Percentiles rank a stretch among this genome's conserved stretches.
Conservation (phyloP, 768 basidiomycete genomes). For the Termitomyces sp. region DNA sequence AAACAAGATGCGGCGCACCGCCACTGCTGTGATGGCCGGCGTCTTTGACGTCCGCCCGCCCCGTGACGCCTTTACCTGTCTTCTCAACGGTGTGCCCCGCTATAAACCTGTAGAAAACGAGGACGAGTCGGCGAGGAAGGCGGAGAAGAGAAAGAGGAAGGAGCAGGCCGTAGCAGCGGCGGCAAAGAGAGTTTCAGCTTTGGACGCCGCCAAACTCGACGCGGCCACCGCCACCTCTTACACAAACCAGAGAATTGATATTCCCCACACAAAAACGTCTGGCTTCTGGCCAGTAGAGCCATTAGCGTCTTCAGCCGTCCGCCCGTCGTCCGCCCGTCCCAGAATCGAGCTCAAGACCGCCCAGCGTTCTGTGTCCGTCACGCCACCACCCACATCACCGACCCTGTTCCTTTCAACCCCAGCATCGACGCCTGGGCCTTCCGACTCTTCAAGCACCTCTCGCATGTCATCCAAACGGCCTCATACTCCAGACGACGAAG, state of each 20-base stretch:
- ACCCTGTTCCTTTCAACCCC: slow-evolving; percentile 53
- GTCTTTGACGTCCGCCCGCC: slow-evolving; percentile 63
- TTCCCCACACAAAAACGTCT: slow-evolving; percentile 23
- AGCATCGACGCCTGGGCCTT: slow-evolving; percentile 72
- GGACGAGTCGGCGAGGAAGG: slow-evolving; percentile 47
- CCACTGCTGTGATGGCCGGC: slow-evolving; percentile 75
- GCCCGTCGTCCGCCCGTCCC: slow-evolving; percentile 39
- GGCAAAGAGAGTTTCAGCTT: slow-evolving; percentile 16
- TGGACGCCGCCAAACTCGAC: slow-evolving; percentile 23
- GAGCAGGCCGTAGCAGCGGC: slow-evolving; percentile 29
- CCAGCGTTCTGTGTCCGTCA: slow-evolving; percentile 71
- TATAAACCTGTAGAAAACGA: slow-evolving; percentile 63
- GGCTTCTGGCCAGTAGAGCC: slow-evolving; percentile 50
- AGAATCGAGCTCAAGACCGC: slow-evolving; percentile 68
- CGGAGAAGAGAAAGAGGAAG: slow-evolving; percentile 52
- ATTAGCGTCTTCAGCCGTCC: not conserved
- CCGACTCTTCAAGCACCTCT: slow-evolving; percentile 69
- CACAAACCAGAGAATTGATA: slow-evolving; percentile 27
- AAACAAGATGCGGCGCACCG: slow-evolving; percentile 55
- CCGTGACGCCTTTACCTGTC: slow-evolving; percentile 76
- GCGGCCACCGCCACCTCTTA: slow-evolving; percentile 25
- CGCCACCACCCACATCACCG: slow-evolving; percentile 61
- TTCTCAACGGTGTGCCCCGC: slow-evolving; percentile 71
- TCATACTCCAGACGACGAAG: slow-evolving; percentile 67
- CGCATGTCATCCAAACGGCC: slow-evolving; percentile 80